Evolutionary conservation across 2,329 filamentous ascomycete species (phyloP), one percentile per base, ranked within the genome.

Genomic region (Truncatella angustata): DNA sequence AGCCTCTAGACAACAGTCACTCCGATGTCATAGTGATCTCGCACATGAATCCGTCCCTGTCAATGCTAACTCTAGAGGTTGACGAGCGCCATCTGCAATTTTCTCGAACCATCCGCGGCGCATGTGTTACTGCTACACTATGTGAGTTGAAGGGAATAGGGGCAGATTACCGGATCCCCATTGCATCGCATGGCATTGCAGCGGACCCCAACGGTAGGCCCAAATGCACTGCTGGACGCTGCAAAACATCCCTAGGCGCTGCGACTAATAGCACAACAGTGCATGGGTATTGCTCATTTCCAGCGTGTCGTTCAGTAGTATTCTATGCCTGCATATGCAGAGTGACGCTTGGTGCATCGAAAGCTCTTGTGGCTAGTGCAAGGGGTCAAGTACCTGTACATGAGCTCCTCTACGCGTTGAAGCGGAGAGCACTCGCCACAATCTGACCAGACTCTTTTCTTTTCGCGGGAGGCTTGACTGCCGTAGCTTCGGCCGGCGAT

Each of bases 401-500:
- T 51, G 7, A 16, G 28, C 7, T 12, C 26, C 30, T 46, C 16
- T 9, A n/a, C 36, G 7, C 40, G 6, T 44, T 2, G 12, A 24
- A 7, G 10, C 10, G 12, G 36, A 9, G 40, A 36, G 5, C 28
- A 44, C 39, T 44, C 49, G 49, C 49, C 49, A 51, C 49, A 51
- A 2, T 5, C 9, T 40, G 49, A 44, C 49, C 36, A 51, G 49
- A 45, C 37, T n/a, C 39, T 36, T 20, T 18, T 7, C 12, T 34
- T 39, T 28, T 12, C n/a, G 9, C 48, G 48, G 48, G 48, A 43
- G 48, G 48, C 48, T 50, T 40, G 48, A 50, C 48, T 43, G 12
- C 48, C 21, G 48, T 40, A 40, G 48, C 18, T 23, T 42, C 48
- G 36, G 48, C 14, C 21, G 12, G 20, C 12, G 11, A 23, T 14